Percentiles rank a stretch among this genome's conserved stretches.
phyloP scores from a whole-genome alignment of 805 yeast species.

The Hermanozyma aechmeae region DNA sequence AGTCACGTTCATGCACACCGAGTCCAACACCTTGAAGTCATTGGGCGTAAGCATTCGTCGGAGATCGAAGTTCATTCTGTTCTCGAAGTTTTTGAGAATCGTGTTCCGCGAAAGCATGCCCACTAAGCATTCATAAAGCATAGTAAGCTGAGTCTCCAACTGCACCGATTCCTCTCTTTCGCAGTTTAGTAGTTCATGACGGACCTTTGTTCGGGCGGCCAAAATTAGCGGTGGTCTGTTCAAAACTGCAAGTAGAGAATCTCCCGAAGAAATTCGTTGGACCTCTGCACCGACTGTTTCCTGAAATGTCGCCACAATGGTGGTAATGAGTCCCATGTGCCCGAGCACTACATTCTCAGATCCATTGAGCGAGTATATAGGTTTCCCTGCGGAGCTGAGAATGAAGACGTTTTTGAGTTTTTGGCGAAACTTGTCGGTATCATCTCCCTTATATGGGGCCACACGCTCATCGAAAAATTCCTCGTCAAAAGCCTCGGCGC shows the following conservation, averaged over 20 bases:
- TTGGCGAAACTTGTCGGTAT: slow-evolving; percentile 12
- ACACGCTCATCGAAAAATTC: slow-evolving; percentile 5
- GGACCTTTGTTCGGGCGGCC: slow-evolving; percentile 53
- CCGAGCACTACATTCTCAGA: slow-evolving; percentile 57
- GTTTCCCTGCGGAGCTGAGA: slow-evolving; percentile 80
- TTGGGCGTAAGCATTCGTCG: slow-evolving; percentile 66
- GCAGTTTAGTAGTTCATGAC: slow-evolving; percentile 31
- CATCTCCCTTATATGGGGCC: slow-evolving; percentile 8
- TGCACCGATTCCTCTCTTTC: not conserved
- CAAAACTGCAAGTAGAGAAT: slow-evolving; percentile 44
- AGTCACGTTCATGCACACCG: slow-evolving; percentile 34
- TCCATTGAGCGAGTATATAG: slow-evolving; percentile 73
- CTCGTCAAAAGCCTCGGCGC: slow-evolving; percentile 3
- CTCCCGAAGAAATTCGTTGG: slow-evolving; percentile 42
- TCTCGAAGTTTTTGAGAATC: slow-evolving; percentile 55
- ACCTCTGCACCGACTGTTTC: slow-evolving; percentile 30
- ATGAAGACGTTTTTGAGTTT: slow-evolving; percentile 66
- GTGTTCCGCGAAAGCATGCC: slow-evolving; percentile 78
- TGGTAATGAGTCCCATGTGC: slow-evolving; percentile 73
- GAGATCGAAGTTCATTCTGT: slow-evolving; percentile 73
- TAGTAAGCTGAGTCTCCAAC: slow-evolving; percentile 44
- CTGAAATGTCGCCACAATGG: slow-evolving; percentile 64
- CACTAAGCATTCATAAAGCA: slow-evolving; percentile 68
- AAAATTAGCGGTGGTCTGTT: slow-evolving; percentile 63
- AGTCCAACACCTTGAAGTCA: slow-evolving; percentile 63